Percentiles rank a stretch among this genome's conserved stretches.
phyloP scores from a whole-genome alignment of 2,329 filamentous ascomycete species.

The Diplodia seriata region DNA sequence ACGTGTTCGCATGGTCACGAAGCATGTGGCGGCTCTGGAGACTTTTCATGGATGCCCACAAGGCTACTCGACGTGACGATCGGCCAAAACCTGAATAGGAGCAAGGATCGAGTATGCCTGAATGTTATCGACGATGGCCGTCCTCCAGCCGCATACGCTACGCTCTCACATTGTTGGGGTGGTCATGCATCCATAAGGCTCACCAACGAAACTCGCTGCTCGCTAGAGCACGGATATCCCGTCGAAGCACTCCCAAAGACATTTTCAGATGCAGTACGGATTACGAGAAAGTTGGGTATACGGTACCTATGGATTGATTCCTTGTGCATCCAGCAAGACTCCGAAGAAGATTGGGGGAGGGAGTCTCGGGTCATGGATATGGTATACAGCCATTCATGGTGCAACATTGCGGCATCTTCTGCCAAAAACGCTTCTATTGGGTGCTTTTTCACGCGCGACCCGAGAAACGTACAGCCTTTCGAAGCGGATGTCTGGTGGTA shows the following conservation, averaged over 20 bases:
- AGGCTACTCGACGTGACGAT: not conserved
- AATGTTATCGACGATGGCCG: not conserved
- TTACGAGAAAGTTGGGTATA: not conserved
- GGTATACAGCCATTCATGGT: slow-evolving; percentile 1
- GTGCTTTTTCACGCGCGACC: not conserved
- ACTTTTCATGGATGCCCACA: not conserved
- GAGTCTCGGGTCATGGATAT: not conserved
- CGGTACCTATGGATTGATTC: not conserved
- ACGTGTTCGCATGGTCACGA: not conserved
- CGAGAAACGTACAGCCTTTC: not conserved
- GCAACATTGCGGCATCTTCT: not conserved
- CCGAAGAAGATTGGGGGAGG: not conserved
- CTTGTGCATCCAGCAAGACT: not conserved
- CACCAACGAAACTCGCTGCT: not conserved
- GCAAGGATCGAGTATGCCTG: not conserved
- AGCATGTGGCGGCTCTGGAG: not conserved
- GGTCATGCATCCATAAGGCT: not conserved
- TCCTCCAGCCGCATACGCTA: not conserved
- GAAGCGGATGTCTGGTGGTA: not conserved
- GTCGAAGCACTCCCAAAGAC: not conserved
- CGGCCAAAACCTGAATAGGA: not conserved
- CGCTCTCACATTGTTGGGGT: not conserved
- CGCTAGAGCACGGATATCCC: not conserved
- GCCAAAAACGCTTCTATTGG: not conserved
- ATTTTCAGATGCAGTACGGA: not conserved